phyloP scores from a whole-genome alignment of 257 asterid species.

The Solanum etuberosum region DNA sequence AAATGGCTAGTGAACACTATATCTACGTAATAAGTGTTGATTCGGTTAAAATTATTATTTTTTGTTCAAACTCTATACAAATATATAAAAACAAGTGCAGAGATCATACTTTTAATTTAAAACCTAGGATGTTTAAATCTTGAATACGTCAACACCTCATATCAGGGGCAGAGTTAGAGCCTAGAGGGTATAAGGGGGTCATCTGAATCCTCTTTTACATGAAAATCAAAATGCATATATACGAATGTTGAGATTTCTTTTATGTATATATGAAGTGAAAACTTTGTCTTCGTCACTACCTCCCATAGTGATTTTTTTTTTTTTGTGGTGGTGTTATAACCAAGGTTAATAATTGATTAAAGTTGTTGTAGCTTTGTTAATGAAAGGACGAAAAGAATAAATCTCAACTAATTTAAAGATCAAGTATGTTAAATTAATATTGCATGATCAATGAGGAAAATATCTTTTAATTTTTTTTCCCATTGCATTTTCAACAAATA shows the following conservation, averaged over 20 bases:
- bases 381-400: not conserved
- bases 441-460: not conserved
- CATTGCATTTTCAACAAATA: not conserved
- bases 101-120: not conserved
- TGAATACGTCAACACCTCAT: not conserved
- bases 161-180: not conserved
- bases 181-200: not conserved
- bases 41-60: not conserved
- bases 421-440: not conserved
- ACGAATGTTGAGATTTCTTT: not conserved
- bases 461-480: not conserved
- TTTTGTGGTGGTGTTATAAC: not conserved
- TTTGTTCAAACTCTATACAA: accelerated
- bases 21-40: not conserved
- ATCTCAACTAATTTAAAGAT: not conserved
- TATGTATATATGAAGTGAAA: not conserved
- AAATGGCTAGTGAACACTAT: not conserved
- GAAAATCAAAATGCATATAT: not conserved
- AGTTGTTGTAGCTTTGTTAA: not conserved
- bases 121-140: not conserved
- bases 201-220: not conserved
- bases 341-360: not conserved
- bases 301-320: not conserved
- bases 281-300: not conserved
- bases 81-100: not conserved